Base-by-base conservation (phyloP, 2,329 filamentous ascomycete species). In the Dryadomyces quercus-mongolicae region DNA sequence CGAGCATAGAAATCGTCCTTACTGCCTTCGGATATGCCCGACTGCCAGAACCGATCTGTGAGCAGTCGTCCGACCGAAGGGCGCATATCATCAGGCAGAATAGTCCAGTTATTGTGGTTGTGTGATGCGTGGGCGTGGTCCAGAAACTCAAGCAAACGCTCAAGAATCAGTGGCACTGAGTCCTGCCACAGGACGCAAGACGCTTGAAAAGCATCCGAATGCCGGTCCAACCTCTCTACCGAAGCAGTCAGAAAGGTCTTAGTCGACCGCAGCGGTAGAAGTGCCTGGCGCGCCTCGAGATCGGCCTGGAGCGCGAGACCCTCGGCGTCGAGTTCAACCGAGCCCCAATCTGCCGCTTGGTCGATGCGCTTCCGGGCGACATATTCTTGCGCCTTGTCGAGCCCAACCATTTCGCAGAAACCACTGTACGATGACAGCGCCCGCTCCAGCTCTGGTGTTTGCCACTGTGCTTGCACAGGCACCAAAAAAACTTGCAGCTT, bases 31-130 rank as follows among this genome's bases (percentile, higher is more conserved):
- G 93, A 97, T 51, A 98, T 98, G 10, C 93, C 93, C 7, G 91
- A 89, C 73, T 98, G 93, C 93, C 93, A 98, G 67, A 98, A 98
- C 22, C 93, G 80, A 68, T 98, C 93, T 15, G 90, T 95, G 21
- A 98, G 72, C 20, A 97, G 89, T 21, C 88, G 81, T 46, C 82
- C 80, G 43, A 97, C 86, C 52, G 95, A 81, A 5, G 77, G 72
- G 56, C 84, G 84, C 74, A 94, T 85, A 45, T 94, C 88, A 12
- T 74, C 67, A 1, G 90, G 85, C 16, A 95, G 71, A 36, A 84
- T 80, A 10, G 77, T 74, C 92, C 93, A 98, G 64, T 90, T 94
- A 20, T 80, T 74, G 1, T 88, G 81, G 62, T 95, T 91, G 65
- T 95, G 90, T 58, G 94, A 91, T 1, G 89, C 88, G 70, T 97